Base-by-base conservation (phyloP, 345 rosid species). In the Isatis tinctoria region DNA sequence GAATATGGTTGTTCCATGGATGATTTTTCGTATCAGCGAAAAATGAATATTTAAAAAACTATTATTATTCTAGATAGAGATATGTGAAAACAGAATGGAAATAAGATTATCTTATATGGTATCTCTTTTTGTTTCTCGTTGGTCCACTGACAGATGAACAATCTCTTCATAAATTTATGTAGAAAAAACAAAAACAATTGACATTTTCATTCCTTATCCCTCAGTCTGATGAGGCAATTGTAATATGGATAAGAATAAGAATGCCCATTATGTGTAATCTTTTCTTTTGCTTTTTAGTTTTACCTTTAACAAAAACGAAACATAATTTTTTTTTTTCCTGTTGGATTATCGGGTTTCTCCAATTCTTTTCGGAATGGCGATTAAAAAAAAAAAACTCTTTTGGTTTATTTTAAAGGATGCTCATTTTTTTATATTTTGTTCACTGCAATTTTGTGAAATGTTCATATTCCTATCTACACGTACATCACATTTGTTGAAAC, bases 131-230 rank as follows among this genome's bases (percentile, higher is more conserved):
- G 13, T 37, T 27, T 20, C 36, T 35, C 26, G 28, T 61, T 36
- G 75, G 70, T 44, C 70, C 79, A 44, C 65, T 26, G 53, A 54
- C 66, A 37, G 18, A 37, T 56, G 71, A 76, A 64, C 65, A 36
- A 63, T 36, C 45, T 37, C 16, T 45, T 54, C 47, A 64, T 54
- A 63, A 63, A 76, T 70, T 70, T 47, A 70, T 64, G 53, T 54
- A 64, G 16, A 76, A 70, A 47, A 76, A 63, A 76, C 75, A 63
- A 70, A 76, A 45, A 70, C 8, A 70, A 45, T 56, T 76, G 67
- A 76, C 80, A 64, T 6, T 64, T 76, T 70, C 70, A 75, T 75
- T 75, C 70, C 79, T 61, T 75, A 75, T 69, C 79, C 49, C 35
- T 44, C 37, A 56, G 12, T 54, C 33, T n/a, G 43, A 53, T 53